phyloP scores from a whole-genome alignment of 139 green algal genomes.

The Coelastrella sp. region DNA sequence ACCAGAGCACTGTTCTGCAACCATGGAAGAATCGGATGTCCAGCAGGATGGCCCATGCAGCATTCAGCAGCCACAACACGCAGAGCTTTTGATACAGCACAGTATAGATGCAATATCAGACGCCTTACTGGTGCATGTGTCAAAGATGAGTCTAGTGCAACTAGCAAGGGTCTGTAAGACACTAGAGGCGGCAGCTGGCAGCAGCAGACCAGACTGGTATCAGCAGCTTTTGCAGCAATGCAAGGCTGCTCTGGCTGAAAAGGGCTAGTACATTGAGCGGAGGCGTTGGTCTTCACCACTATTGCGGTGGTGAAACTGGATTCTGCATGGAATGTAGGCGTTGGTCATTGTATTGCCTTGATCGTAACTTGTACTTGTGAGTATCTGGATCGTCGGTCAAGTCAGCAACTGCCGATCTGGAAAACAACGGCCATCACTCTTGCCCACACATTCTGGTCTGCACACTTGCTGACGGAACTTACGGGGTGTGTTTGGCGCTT shows the following conservation, averaged over 20 bases:
- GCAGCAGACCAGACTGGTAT: not conserved
- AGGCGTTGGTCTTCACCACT: too few species aligned
- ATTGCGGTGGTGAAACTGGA: too few species aligned
- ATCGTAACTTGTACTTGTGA: too few species aligned
- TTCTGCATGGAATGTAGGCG: too few species aligned
- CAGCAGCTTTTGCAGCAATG: not conserved
- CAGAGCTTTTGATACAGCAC: too few species aligned
- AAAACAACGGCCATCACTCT: not conserved
- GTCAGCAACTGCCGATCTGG: not conserved
- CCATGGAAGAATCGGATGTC: too few species aligned
- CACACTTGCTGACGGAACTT: not conserved
- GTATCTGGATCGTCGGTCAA: not conserved
- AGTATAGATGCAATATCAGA: not conserved
- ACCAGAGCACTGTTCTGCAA: too few species aligned
- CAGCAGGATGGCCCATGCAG: too few species aligned
- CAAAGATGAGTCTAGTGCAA: conserved; percentile 16
- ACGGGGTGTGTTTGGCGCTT: too few species aligned
- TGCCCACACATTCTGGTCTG: not conserved
- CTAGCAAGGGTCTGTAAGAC: conserved; percentile 2
- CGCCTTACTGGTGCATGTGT: not conserved
- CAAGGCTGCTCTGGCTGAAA: conserved; percentile 22
- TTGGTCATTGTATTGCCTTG: too few species aligned
- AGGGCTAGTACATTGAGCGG: too few species aligned
- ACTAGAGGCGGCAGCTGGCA: not conserved
- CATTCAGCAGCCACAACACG: not conserved